These are phyloP conservation scores for Penicillium sp. DNA, from an alignment of 2,329 filamentous ascomycete species.

Conservation along the genomic window DNA sequence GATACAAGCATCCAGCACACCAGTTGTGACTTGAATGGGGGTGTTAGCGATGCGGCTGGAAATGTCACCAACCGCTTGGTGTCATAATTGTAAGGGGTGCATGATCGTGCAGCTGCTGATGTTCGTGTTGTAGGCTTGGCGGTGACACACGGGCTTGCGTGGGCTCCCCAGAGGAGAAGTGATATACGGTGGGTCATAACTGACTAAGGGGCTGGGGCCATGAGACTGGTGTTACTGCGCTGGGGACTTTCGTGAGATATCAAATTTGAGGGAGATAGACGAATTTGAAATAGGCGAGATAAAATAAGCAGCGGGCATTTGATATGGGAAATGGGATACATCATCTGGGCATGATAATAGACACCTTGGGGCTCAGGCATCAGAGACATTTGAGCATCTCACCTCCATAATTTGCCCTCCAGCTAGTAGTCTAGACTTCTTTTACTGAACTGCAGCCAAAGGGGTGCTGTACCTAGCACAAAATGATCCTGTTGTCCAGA, in stretches of 20 bases:
- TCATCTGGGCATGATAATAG: not conserved
- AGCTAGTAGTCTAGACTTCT: too few species aligned
- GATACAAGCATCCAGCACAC: not conserved
- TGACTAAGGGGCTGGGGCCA: not conserved
- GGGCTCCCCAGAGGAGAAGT: slow-evolving; percentile 1
- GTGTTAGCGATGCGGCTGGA: not conserved
- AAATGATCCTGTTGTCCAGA: too few species aligned
- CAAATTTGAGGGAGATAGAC: not conserved
- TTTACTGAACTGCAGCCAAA: too few species aligned
- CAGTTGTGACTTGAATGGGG: not conserved
- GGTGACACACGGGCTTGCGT: slow-evolving; percentile 5
- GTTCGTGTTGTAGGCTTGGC: not conserved
- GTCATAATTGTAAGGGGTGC: not conserved
- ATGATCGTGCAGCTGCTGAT: not conserved
- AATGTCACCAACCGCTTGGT: not conserved
- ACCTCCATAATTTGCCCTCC: too few species aligned
- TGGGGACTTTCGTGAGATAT: not conserved
- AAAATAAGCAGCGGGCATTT: not conserved
- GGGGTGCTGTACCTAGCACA: too few species aligned
- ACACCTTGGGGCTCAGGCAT: not conserved
- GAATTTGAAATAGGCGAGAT: not conserved
- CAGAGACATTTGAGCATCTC: not conserved
- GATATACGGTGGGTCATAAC: slow-evolving; percentile 1
- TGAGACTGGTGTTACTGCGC: not conserved
- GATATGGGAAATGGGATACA: not conserved